Evolutionary conservation across 352 stramenopile species (phyloP), one percentile per base, ranked within the genome.

Genomic region (Pythium dissotocum): DNA sequence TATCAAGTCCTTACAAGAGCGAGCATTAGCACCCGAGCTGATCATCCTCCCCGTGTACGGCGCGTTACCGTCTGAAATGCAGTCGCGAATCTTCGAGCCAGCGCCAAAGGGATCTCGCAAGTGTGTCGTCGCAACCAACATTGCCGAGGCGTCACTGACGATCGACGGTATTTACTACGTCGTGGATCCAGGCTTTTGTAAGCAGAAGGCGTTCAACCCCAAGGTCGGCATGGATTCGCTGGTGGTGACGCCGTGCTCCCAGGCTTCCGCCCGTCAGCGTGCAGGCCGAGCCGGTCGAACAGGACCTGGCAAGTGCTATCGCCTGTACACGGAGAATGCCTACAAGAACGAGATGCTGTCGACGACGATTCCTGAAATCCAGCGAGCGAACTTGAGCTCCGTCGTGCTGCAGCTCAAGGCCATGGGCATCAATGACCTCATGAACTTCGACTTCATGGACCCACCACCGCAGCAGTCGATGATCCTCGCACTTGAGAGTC

Each of bases 381-480:
- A 99, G 77, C 87, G 98, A 33, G 98, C 97, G 0, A 99, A 99
- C 77, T 80, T 99, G 5, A 97, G 95, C 6, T 98, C 98, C 44
- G 96, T 99, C 36, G 98, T 99, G 40, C 80, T 99, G 54, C 97
- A 99, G 76, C 79, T 99, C 7, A 99, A 99, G 78, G 97, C 98
- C 1, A 99, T 99, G 98, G 97, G 97, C 42, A 99, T 99, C 71
- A 99, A 99, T 69, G 97, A 99, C 74, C 78, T 99, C 16, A 83
- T 99, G 58, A 83, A 85, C 26, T 99, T 99, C 77, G 98, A 99
- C 77, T 99, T 99, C 64, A 99, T 99, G 95, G 97, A 99, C 73
- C 97, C 97, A 24, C 98, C 98, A 5, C 95, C 98, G 21, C 85
- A 99, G 46, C 93, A 99, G 63, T 98, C 97, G 33, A 78, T 99